These are phyloP conservation scores for Fusarium sp. DNA, from an alignment of 2,329 filamentous ascomycete genomes.

Conservation along the genomic window DNA sequence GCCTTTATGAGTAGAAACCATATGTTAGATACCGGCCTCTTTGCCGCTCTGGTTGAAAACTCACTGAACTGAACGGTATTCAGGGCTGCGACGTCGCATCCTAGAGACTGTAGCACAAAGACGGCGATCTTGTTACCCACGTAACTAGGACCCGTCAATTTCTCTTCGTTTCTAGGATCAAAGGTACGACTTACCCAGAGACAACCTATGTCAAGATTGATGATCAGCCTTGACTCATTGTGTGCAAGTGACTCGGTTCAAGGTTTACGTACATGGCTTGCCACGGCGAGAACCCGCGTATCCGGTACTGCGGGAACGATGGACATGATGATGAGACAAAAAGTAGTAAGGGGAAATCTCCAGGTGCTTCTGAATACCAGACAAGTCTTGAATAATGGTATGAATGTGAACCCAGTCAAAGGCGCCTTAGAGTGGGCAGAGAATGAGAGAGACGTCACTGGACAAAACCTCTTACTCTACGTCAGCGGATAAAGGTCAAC, in stretches of 20 bases:
- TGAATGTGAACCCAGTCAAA: neutral
- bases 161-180: neutral
- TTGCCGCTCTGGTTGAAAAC: slow-evolving; percentile 49
- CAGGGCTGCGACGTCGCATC: slow-evolving; percentile 91
- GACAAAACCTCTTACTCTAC: slow-evolving; percentile 20
- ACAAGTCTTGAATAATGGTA: neutral
- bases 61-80: slow-evolving; percentile 98
- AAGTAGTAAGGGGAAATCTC: neutral
- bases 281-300: slow-evolving; percentile 83
- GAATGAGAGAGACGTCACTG: slow-evolving; percentile 32
- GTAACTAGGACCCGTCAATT: slow-evolving; percentile 70
- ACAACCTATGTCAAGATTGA: slow-evolving; percentile 42
- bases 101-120: slow-evolving; percentile 91
- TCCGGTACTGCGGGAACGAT: slow-evolving; percentile 60
- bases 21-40: slow-evolving; percentile 11
- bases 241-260: neutral
- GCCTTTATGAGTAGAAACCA: slow-evolving; percentile 64
- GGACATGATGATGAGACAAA: slow-evolving; percentile 34
- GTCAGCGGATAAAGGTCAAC: slow-evolving; percentile 11
- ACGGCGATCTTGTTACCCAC: slow-evolving; percentile 98
- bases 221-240: slow-evolving; percentile 22
- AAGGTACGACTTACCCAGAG: slow-evolving; percentile 41
- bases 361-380: neutral
- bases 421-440: neutral
- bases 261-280: slow-evolving; percentile 92